Percentiles rank a stretch among this genome's conserved stretches.
Conservation (phyloP, 257 asterid genomes). For the Forsythia suspensa region DNA sequence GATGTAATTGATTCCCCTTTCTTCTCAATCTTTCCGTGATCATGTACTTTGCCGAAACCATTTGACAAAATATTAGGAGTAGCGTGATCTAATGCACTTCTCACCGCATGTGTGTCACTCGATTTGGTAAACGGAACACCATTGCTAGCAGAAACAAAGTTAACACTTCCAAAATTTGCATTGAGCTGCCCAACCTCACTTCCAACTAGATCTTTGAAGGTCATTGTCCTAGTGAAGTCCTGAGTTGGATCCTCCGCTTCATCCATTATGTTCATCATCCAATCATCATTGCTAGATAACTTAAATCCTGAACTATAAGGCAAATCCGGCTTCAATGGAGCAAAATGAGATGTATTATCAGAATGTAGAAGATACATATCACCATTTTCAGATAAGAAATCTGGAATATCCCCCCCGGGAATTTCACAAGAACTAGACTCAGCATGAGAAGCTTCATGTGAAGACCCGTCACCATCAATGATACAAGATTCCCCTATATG, state of each 20-base stretch:
- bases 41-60: constrained; percentile 16
- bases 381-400: constrained; percentile 30
- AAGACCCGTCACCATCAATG: constrained; percentile 34
- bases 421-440: constrained; percentile 41
- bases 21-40: constrained; percentile 11
- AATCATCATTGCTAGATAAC: constrained; percentile 20
- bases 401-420: constrained; percentile 27
- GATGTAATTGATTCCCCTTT: constrained; percentile 3
- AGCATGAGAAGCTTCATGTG: constrained; percentile 31
- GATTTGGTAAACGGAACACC: constrained; percentile 7
- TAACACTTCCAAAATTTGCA: constrained; percentile 17
- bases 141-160: constrained; percentile 18
- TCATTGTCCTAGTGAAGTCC: constrained; percentile 15
- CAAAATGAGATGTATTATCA: constrained; percentile 25
- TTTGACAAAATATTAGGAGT: constrained; percentile 1
- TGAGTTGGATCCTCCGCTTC: constrained; percentile 20
- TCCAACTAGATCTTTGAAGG: constrained; percentile 14
- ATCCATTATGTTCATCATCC: constrained; percentile 24
- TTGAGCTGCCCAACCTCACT: constrained; percentile 21
- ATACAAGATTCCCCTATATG: constrained; percentile 34
- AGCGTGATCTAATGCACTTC: constrained; percentile 6
- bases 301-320: constrained; percentile 33
- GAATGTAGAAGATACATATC: constrained; percentile 25
- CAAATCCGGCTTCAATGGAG: constrained; percentile 12
- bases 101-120: background rate